Evolutionary conservation across 2,329 filamentous ascomycete species (phyloP).

Genomic region (Rutstroemia sp.): DNA sequence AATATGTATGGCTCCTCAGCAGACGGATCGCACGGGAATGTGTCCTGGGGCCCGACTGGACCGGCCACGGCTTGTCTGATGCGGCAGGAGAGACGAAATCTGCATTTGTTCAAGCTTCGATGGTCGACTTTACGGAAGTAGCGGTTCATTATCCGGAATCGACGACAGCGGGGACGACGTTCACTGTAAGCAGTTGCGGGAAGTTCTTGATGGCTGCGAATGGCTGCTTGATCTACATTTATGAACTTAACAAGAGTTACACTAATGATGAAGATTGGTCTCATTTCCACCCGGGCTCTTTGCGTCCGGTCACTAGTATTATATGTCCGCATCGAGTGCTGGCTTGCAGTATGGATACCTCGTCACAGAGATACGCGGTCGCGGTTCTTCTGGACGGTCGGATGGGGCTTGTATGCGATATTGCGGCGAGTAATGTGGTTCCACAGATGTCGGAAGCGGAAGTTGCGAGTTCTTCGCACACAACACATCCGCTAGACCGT

Average conservation of each 20-base stretch:
- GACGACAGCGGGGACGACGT: constrained; percentile 21
- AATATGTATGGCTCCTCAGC: constrained; percentile 32
- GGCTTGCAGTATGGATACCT: constrained; percentile 56
- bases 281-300: constrained; percentile 20
- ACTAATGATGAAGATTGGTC: neutral
- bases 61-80: constrained; percentile 21
- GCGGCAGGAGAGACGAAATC: constrained; percentile 7
- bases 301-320: constrained; percentile 44
- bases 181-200: constrained; percentile 47
- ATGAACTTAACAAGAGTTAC: constrained; percentile 31
- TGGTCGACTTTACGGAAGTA: constrained; percentile 33
- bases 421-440: constrained; percentile 27
- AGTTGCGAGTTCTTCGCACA: neutral
- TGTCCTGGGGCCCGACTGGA: constrained; percentile 28
- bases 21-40: constrained; percentile 38
- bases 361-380: constrained; percentile 44
- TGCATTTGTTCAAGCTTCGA: constrained; percentile 31
- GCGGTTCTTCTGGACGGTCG: constrained; percentile 53
- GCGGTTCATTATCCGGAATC: constrained; percentile 21
- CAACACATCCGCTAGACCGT: neutral
- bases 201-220: constrained; percentile 49
- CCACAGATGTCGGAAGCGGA: neutral
- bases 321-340: constrained; percentile 50
- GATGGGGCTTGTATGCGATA: constrained; percentile 53
- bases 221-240: constrained; percentile 49